Evolutionary conservation across 495 filamentous ascomycete species (phyloP), one percentile per base, ranked within the genome.

Genomic region (Penicillium nucicola): DNA sequence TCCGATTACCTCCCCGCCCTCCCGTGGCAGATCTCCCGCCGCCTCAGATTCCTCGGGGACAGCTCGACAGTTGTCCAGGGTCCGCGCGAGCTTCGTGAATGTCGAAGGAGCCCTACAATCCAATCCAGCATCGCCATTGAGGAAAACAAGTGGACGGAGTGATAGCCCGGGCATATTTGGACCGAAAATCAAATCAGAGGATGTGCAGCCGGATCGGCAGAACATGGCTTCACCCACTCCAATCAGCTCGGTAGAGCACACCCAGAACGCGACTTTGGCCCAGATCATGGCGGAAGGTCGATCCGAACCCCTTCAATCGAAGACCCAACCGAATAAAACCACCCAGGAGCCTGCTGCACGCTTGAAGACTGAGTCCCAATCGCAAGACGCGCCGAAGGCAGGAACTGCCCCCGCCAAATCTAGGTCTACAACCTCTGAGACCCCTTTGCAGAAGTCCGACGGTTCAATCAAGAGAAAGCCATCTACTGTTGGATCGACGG

Each of bases 71-170:
- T 76, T 89, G 14, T 87, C 85, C 45, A 92, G 87, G 68, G 83
- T 95, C 39, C 81, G 89, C 47, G 89, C 90, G 28, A 90, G 80
- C 61, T 96, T 96, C 65, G 81, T 95, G 37, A 80, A 87, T 2
- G 84, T 96, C 13, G 88, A 92, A 50, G 68, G 69, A 25, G 65
- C 60, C 5, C 50, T 66, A 23, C 68, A 66, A 33, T 65, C 63
- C 9, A 67, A 56, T 32, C 62, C 66, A 7, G 59, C 61, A 17
- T 67, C 67, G 20, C 68, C 64, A 18, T 53, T 75, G 45, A 61
- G 66, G 36, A 70, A 70, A 48, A 60, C 66, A 42, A 70, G 65
- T 42, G 62, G 59, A 25, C 58, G 56, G 10, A 69, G 67, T 48
- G 70, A 72, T 17, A 64, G 57, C 30, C 50, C 67, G 13, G 60